Evolutionary conservation across 768 basidiomycete species (phyloP).

Genomic region (Podaxis carcinomalis): DNA sequence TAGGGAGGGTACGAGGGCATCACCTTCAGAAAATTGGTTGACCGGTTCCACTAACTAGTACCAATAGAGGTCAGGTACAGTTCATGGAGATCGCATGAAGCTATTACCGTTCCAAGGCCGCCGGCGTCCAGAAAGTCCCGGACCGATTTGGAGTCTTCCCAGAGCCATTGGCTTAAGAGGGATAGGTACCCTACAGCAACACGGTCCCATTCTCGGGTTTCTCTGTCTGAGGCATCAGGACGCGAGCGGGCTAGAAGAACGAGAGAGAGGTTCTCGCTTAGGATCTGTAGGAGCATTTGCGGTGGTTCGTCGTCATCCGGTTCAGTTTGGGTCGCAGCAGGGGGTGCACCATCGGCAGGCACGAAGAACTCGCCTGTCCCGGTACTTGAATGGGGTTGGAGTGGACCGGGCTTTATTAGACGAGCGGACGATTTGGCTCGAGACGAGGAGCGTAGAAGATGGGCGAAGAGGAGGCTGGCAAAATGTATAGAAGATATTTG

Average conservation of each 20-base stretch:
- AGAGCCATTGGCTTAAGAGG: slow-evolving; percentile 88
- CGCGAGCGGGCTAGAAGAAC: slow-evolving; percentile 75
- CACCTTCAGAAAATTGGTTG: slow-evolving; percentile 83
- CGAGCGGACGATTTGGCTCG: slow-evolving; percentile 63
- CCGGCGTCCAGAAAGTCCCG: slow-evolving; percentile 88
- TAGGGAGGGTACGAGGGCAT: slow-evolving; percentile 83
- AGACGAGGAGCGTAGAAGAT: slow-evolving; percentile 67
- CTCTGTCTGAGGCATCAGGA: slow-evolving; percentile 59
- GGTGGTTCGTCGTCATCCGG: slow-evolving; percentile 58
- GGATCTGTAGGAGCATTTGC: slow-evolving; percentile 74
- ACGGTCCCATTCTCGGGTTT: slow-evolving; percentile 87
- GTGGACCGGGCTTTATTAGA: slow-evolving; percentile 51
- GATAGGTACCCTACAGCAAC: slow-evolving; percentile 83
- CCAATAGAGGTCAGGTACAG: background rate
- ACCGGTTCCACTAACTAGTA: slow-evolving; percentile 89
- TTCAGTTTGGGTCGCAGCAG: slow-evolving; percentile 28
- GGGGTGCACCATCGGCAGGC: slow-evolving; percentile 61
- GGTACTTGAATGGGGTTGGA: slow-evolving; percentile 25
- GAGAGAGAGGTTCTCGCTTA: slow-evolving; percentile 88
- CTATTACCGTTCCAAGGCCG: slow-evolving; percentile 82
- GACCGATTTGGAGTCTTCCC: slow-evolving; percentile 90
- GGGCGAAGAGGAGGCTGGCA: slow-evolving; percentile 73
- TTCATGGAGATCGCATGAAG: background rate
- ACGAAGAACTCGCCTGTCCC: slow-evolving; percentile 57
- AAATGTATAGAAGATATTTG: slow-evolving; percentile 66